Base-by-base conservation (phyloP, 139 green algal species). In the Auxenochlorella pyrenoidosa region DNA sequence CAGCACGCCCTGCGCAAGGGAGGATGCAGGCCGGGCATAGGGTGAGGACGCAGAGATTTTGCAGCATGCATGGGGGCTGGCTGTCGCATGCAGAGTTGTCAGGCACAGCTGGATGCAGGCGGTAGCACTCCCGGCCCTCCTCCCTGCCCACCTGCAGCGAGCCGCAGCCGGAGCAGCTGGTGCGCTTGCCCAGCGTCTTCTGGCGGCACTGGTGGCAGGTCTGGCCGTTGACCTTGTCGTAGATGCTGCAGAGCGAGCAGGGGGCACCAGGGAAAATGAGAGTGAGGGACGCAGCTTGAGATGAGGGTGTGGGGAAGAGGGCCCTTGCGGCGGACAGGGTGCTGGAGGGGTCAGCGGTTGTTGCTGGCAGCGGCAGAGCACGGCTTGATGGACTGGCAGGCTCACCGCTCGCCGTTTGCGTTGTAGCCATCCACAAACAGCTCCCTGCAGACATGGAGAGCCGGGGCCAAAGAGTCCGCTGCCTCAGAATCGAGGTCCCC, bases 1-100 rank as follows among this genome's bases (percentile, higher is more conserved):
- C 47, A 97, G 94, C 54, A 93, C 77, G 60, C 95, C 94, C 81
- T 94, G 89, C 71, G 92, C 43, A 38, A 30, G 6, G 78, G 78
- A 73, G 2, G 47, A 34, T 1, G 24, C 26, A 44, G 44, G 72
- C 38, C n/a, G 72, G 24, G 24, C 5, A 3, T 75, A 1, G 66
- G 10, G 8, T 5, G n/a, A 2, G 10, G 5, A 40, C 24, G 66
- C 40, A 22, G 54, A 63, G 15, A 24, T 63, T 8, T 8, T 24
- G 54, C 16, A 63, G 16, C 16, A 63, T 13, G 16, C 54, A 3
- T 63, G 13, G 12, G 54, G 54, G 18, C 54, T 63, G 54, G 54
- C 54, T 63, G 54, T 54, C 10, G 47, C 8, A 10, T 18, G 47
- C 47, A 63, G 18, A 63, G 54, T 8, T 24, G 54, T 13, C 2